Conservation (phyloP, 306 rosid species). For the Inga leiocalycina region DNA sequence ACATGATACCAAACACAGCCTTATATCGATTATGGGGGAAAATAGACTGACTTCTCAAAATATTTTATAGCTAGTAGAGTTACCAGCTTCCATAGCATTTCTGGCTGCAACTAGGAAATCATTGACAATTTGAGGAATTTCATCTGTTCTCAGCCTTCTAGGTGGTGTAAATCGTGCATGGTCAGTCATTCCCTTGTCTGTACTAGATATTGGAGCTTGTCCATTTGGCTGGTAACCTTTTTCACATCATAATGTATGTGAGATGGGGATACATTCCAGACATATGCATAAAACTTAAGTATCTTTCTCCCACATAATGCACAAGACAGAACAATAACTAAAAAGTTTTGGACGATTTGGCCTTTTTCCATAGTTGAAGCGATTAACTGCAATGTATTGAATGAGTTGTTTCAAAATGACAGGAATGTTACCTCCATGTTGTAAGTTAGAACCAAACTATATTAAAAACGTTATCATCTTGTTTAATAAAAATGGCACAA, state of each 20-base stretch:
- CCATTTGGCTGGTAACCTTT: slow-evolving; percentile 4
- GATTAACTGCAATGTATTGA: not conserved
- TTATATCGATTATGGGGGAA: not conserved
- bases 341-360: not conserved
- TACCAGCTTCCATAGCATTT: slow-evolving; percentile 5
- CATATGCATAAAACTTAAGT: not conserved
- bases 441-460: too few species aligned
- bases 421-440: not conserved
- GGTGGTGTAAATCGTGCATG: not conserved
- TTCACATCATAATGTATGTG: not conserved
- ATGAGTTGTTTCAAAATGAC: not conserved
- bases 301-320: not conserved
- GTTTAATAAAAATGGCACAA: too few species aligned
- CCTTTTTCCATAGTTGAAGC: not conserved
- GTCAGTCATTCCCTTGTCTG: not conserved
- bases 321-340: too few species aligned
- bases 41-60: not conserved
- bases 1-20: too few species aligned
- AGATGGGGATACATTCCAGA: not conserved
- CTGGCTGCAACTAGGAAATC: not conserved
- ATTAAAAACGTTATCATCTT: too few species aligned
- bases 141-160: not conserved
- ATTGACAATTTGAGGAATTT: not conserved
- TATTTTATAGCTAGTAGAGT: not conserved
- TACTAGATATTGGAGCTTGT: not conserved